Evolutionary conservation across 169 alveolate genomes (phyloP).

Genomic region (Babesia sp.): DNA sequence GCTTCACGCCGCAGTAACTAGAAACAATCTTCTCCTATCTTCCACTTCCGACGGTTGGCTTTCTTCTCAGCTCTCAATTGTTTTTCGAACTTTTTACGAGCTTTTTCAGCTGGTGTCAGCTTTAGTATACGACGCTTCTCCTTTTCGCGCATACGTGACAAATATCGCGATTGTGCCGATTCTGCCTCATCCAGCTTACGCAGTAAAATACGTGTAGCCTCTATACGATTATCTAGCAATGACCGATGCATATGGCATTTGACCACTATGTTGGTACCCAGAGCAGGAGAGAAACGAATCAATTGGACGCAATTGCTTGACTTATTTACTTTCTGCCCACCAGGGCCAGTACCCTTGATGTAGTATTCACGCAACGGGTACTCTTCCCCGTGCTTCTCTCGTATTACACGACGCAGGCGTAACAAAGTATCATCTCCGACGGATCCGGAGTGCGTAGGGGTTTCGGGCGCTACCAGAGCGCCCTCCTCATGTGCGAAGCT

Average conservation of each 20-base stretch:
- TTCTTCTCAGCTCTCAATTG: conserved; percentile 71
- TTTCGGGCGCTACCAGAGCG: background rate
- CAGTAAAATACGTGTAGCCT: conserved; percentile 72
- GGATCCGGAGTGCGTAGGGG: background rate
- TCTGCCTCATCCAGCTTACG: conserved; percentile 44
- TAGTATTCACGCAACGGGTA: conserved; percentile 70
- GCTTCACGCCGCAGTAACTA: too few species aligned
- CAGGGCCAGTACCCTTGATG: conserved; percentile 85
- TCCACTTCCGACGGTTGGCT: conserved; percentile 60
- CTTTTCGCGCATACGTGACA: conserved; percentile 53
- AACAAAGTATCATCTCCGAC: conserved; percentile 22
- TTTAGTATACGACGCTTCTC: conserved; percentile 66
- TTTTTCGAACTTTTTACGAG: conserved; percentile 64
- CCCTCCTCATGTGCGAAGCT: background rate
- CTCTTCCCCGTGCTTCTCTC: conserved; percentile 33
- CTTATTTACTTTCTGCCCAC: conserved; percentile 88
- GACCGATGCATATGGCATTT: conserved; percentile 72
- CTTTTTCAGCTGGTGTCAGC: conserved; percentile 74
- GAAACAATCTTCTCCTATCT: conserved; percentile 13
- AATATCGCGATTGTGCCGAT: conserved; percentile 14
- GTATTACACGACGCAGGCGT: conserved; percentile 24
- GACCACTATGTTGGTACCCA: conserved; percentile 62
- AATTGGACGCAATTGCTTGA: conserved; percentile 84
- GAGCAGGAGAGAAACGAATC: conserved; percentile 63
- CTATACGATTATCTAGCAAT: conserved; percentile 66